Percentiles rank a stretch among this genome's conserved stretches.
These are phyloP conservation scores for Apophysomyces variabilis DNA, from an alignment of 371 early-diverging fungal species.

Conservation along the genomic window DNA sequence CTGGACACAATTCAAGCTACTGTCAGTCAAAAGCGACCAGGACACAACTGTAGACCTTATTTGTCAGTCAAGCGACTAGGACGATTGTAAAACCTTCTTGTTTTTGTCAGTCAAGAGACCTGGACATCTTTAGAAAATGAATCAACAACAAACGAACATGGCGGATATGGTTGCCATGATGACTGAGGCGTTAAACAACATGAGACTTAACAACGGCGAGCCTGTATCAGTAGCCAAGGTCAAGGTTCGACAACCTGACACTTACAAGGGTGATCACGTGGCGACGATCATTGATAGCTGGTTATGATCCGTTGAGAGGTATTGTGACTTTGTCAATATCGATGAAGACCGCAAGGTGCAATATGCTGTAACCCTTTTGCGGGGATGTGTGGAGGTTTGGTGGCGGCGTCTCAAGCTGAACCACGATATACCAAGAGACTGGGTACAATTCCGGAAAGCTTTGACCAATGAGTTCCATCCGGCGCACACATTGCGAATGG, in stretches of 20 bases:
- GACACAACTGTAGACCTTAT: not conserved
- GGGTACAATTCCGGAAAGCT: not conserved
- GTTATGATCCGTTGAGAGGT: not conserved
- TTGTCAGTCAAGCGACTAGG: not conserved
- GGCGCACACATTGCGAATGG: no score
- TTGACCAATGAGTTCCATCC: no score
- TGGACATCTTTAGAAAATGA: not conserved
- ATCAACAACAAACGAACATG: not conserved
- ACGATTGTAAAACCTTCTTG: no score
- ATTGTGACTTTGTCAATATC: not conserved
- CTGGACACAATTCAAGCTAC: not conserved
- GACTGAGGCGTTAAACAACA: not conserved
- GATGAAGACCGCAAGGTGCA: not conserved
- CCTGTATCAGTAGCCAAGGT: not conserved
- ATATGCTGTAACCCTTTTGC: slow-evolving; percentile 3
- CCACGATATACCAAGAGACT: no score
- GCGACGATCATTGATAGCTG: not conserved
- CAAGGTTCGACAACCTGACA: not conserved
- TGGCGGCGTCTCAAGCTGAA: not conserved
- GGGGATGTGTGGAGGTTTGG: not conserved
- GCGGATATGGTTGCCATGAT: not conserved
- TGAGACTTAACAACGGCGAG: not conserved
- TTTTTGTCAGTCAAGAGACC: not conserved
- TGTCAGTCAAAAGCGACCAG: not conserved
- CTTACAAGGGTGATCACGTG: not conserved